phyloP scores from a whole-genome alignment of 75 land plant species.

The Picea glauca region DNA sequence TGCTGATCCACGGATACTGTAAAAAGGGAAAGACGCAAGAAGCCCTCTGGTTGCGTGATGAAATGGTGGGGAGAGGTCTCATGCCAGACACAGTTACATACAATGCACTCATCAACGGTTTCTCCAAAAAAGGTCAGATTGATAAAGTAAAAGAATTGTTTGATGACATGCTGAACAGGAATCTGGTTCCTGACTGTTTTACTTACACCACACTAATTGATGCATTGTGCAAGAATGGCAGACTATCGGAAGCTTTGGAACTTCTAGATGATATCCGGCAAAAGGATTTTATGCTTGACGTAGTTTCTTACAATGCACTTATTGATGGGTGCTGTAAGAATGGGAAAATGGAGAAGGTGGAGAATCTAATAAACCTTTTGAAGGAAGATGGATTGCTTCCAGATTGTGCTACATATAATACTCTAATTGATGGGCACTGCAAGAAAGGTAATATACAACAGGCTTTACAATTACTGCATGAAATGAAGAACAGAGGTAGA shows the following conservation, averaged over 20 bases:
- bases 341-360: constrained; percentile 31
- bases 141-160: too few relatives aligned
- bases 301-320: constrained; percentile 42
- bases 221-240: too few relatives aligned
- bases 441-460: constrained; percentile 35
- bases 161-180: too few relatives aligned
- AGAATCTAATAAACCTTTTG: constrained; percentile 35
- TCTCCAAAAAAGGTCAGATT: too few relatives aligned
- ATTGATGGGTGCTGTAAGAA: constrained; percentile 48
- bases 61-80: constrained; percentile 54
- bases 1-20: constrained; percentile 42
- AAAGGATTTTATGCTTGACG: constrained; percentile 11
- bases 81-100: constrained; percentile 65
- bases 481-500: constrained; percentile 9
- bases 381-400: constrained; percentile 26
- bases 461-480: constrained; percentile 32
- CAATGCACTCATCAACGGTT: neutral
- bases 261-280: too few relatives aligned
- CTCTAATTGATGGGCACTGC: constrained; percentile 46
- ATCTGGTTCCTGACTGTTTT: too few relatives aligned
- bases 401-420: constrained; percentile 30
- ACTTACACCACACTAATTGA: too few relatives aligned
- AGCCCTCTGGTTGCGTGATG: constrained; percentile 45
- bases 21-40: constrained; percentile 38
- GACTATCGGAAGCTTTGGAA: too few relatives aligned